phyloP scores from a whole-genome alignment of 805 yeast species.

The Starmerella bombi region DNA sequence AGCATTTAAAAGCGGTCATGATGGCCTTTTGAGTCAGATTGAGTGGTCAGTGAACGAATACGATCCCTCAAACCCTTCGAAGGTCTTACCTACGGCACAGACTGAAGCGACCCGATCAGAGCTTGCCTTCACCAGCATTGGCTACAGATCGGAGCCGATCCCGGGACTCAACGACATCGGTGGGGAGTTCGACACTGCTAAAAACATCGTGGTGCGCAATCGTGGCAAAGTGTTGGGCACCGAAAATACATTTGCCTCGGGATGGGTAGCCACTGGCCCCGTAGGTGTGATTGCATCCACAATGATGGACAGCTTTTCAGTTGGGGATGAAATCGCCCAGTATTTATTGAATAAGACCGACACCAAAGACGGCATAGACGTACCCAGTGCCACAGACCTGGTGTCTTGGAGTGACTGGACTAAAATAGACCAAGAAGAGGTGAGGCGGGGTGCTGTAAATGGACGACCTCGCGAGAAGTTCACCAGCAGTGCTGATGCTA shows the following conservation, averaged over 20 bases:
- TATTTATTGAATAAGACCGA: constrained; percentile 18
- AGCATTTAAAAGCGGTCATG: constrained; percentile 32
- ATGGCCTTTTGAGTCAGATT: constrained; percentile 33
- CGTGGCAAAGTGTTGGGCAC: constrained; percentile 23
- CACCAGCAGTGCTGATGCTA: constrained; percentile 37
- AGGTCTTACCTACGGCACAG: constrained; percentile 30
- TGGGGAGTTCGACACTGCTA: constrained; percentile 35
- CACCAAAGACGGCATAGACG: background rate
- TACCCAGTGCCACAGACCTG: constrained; percentile 5
- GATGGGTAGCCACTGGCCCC: constrained; percentile 85
- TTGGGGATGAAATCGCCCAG: constrained; percentile 50
- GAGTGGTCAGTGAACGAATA: constrained; percentile 37
- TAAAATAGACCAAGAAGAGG: constrained; percentile 42
- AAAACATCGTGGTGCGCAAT: constrained; percentile 26
- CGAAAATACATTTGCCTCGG: constrained; percentile 51
- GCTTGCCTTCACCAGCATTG: constrained; percentile 65
- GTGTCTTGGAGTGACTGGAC: constrained; percentile 61
- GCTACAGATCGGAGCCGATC: constrained; percentile 60
- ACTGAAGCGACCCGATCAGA: constrained; percentile 35
- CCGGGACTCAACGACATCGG: constrained; percentile 41
- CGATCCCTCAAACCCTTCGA: constrained; percentile 27
- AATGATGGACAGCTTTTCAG: constrained; percentile 67
- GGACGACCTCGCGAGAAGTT: constrained; percentile 53
- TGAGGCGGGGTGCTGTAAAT: constrained; percentile 32
- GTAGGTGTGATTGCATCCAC: constrained; percentile 85